Conservation (phyloP, 2,329 filamentous ascomycete species). For the Fusarium albosuccineum region DNA sequence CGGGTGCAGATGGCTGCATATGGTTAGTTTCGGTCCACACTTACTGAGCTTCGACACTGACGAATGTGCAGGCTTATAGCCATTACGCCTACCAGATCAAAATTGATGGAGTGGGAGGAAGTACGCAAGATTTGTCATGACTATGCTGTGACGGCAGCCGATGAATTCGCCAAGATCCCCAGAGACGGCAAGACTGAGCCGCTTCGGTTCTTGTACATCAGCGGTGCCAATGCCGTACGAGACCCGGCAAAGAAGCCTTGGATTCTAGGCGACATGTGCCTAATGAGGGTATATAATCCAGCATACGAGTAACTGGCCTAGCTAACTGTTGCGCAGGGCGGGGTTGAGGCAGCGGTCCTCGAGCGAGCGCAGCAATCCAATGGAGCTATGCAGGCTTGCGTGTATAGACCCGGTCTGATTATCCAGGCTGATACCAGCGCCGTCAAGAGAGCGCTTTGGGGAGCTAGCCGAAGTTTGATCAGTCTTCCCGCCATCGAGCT, state of each 20-base stretch:
- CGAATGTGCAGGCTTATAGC: conserved; percentile 49
- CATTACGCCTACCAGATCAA: conserved; percentile 55
- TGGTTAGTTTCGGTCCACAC: conserved; percentile 48
- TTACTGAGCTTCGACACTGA: background rate
- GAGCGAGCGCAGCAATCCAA: conserved; percentile 55
- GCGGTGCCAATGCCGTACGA: conserved; percentile 58
- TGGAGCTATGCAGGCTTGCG: conserved; percentile 53
- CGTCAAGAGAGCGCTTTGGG: conserved; percentile 2
- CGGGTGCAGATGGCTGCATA: conserved; percentile 58
- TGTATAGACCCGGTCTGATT: conserved; percentile 60
- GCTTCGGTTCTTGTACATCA: conserved; percentile 64
- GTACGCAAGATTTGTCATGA: conserved; percentile 57
- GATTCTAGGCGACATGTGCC: conserved; percentile 55
- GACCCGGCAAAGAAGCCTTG: conserved; percentile 59
- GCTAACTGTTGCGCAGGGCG: conserved; percentile 53
- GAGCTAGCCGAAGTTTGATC: conserved; percentile 30
- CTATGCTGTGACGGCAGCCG: conserved; percentile 47
- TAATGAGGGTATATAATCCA: conserved; percentile 60
- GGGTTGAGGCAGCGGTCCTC: conserved; percentile 59
- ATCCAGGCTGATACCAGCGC: conserved; percentile 18
- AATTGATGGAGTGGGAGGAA: conserved; percentile 50
- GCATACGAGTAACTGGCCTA: background rate
- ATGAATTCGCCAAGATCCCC: conserved; percentile 51
- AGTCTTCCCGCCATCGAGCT: conserved; percentile 53
- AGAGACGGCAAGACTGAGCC: conserved; percentile 46